Evolutionary conservation across 495 filamentous ascomycete species (phyloP), one percentile per base, ranked within the genome.

Genomic region (Penicillium coprophilum): DNA sequence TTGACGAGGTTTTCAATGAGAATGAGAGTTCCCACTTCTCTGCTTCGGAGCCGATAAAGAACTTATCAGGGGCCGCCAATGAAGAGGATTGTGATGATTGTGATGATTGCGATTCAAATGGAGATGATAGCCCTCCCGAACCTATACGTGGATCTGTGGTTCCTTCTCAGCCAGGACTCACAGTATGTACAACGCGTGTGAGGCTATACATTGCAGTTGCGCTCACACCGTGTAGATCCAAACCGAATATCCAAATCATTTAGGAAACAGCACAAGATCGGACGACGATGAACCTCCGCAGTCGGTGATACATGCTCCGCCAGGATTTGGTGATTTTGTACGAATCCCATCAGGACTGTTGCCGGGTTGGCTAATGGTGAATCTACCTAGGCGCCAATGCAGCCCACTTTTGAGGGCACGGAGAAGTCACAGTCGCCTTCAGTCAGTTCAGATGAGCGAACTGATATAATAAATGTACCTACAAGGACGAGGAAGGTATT

Each of bases 281-380:
- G 82, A 85, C 57, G 87, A 92, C 54, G 90, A 93, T 51, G 82
- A 85, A 57, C 74, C 77, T 50, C 82, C 89, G 21, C 79, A 87
- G 55, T 96, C 91, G 3, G 91, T 94, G 46, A 96, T 96, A 62
- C 91, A 95, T 74, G 90, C 88, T 20, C 91, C 91, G 4, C 73
- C 87, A 60, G 88, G 86, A 38, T 96, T 92, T 72, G 79, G 82
- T 47, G 80, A 81, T 52, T 92, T 92, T 81, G 89, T 93, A 64
- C 74, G 86, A 73, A 3, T 49, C 58, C 41, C 53, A 34, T 9
- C 15, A 12, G 15, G 8, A 17, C 20, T 20, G 9, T 38, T 54
- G 31, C 23, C 30, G n/a, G n/a, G 13, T 46, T 50, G 38, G 47
- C 39, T 57, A 27, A 57, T 17, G 8, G 19, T 17, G 7, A 44